A percentile compares a stretch with the other conserved stretches of the same genome.
Evolutionary conservation across 345 rosid species (phyloP).

Genomic region (Sisymbrium altissimum): DNA sequence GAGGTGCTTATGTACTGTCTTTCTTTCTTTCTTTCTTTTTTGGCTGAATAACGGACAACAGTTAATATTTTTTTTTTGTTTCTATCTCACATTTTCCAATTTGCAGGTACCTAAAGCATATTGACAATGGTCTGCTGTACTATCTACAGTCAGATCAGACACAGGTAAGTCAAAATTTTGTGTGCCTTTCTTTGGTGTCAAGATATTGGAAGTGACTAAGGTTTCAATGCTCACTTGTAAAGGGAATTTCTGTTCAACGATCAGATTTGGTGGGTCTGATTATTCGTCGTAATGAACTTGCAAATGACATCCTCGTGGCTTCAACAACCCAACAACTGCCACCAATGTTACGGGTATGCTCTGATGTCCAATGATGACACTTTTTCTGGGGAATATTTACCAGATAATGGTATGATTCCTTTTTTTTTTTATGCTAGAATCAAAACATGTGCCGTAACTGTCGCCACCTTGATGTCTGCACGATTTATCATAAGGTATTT

Average conservation of each 20-base stretch:
- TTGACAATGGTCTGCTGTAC: constrained; percentile 81
- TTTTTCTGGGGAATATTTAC: background rate
- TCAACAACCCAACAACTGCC: constrained; percentile 71
- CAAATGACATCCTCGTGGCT: constrained; percentile 74
- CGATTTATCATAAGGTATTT: constrained; percentile 87
- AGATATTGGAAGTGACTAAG: constrained; percentile 9
- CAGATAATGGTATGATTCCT: background rate
- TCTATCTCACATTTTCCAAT: constrained; percentile 1
- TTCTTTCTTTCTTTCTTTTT: background rate
- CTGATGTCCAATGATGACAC: constrained; percentile 12
- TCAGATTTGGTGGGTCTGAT: constrained; percentile 87
- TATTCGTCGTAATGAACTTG: constrained; percentile 95
- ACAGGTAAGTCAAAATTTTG: constrained; percentile 45
- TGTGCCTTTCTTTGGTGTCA: constrained; percentile 18
- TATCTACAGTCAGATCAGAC: constrained; percentile 89
- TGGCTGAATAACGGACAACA: constrained; percentile 5
- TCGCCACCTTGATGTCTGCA: constrained; percentile 85
- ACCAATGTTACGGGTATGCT: constrained; percentile 75
- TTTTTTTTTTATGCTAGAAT: constrained; percentile 45
- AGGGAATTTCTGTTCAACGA: constrained; percentile 83
- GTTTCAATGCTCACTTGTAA: constrained; percentile 21
- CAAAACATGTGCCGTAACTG: constrained; percentile 81
- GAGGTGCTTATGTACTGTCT: constrained; percentile 45
- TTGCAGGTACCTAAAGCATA: constrained; percentile 67
- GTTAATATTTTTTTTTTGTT: background rate